Evolutionary conservation across 495 filamentous ascomycete genomes (phyloP).

Genomic region (Penicillium crystallinum): DNA sequence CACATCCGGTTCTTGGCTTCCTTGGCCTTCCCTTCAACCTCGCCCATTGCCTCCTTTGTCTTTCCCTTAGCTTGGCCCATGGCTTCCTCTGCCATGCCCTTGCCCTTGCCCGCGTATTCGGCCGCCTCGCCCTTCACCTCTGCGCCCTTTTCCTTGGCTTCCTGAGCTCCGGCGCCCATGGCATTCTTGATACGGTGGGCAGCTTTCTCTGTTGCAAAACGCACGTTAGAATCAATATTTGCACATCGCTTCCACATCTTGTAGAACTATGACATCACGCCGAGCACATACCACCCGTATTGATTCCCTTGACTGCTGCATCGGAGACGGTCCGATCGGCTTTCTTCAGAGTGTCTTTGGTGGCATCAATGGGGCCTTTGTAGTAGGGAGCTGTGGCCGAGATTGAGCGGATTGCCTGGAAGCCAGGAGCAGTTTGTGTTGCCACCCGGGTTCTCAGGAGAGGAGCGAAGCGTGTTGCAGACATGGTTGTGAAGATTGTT

Average conservation of each 20-base stretch:
- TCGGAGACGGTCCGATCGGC: conserved; percentile 51
- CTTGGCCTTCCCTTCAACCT: conserved; percentile 38
- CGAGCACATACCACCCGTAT: conserved; percentile 48
- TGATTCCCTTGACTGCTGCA: conserved; percentile 56
- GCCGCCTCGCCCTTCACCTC: conserved; percentile 38
- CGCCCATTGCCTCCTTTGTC: conserved; percentile 31
- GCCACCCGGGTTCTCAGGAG: conserved; percentile 20
- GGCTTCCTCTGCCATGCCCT: conserved; percentile 39
- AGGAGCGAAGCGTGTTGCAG: conserved; percentile 17
- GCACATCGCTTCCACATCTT: not conserved
- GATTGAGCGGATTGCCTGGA: conserved; percentile 22
- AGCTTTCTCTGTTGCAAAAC: conserved; percentile 38
- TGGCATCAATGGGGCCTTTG: conserved; percentile 41
- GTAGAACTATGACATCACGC: not conserved
- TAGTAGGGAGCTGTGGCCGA: conserved; percentile 27
- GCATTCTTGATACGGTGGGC: conserved; percentile 36
- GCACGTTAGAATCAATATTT: conserved; percentile 5
- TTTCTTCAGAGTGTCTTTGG: conserved; percentile 53
- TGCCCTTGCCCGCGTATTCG: conserved; percentile 37
- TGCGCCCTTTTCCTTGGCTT: conserved; percentile 34
- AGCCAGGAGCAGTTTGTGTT: conserved; percentile 9
- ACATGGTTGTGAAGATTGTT: conserved; percentile 14
- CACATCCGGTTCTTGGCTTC: conserved; percentile 31
- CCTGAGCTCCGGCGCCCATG: conserved; percentile 26
- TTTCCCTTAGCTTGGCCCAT: conserved; percentile 38